Conservation (phyloP, 1,284 basidiomycete genomes). For the Puccinia horiana region DNA sequence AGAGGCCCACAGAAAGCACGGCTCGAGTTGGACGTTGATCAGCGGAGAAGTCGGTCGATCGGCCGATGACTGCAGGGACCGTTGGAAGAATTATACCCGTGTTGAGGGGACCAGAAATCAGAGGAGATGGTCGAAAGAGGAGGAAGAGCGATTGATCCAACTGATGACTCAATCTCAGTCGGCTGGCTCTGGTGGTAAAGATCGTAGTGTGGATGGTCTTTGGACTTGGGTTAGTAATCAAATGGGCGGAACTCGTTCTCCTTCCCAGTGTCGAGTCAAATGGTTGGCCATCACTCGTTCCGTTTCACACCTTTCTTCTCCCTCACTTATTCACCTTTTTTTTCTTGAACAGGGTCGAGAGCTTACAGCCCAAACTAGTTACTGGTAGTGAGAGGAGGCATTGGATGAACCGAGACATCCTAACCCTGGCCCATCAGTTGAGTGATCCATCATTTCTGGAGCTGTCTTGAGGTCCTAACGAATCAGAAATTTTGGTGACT, state of each 20-base stretch:
- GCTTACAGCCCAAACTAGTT: constrained; percentile 70
- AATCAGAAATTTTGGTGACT: background rate
- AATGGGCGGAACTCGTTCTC: constrained; percentile 72
- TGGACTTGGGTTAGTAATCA: constrained; percentile 73
- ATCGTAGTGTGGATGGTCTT: constrained; percentile 74
- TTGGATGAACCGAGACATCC: constrained; percentile 74
- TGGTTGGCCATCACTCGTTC: constrained; percentile 63
- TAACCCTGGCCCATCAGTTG: constrained; percentile 76
- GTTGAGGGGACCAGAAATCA: constrained; percentile 65
- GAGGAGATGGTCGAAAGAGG: constrained; percentile 71
- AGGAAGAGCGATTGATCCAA: constrained; percentile 69
- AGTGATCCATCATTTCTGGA: constrained; percentile 57
- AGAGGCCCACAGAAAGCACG: constrained; percentile 69
- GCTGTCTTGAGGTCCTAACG: too few species aligned
- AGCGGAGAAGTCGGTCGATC: constrained; percentile 69
- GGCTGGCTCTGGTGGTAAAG: constrained; percentile 63
- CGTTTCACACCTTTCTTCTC: background rate
- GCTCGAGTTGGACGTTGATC: constrained; percentile 77
- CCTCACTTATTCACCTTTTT: constrained; percentile 29
- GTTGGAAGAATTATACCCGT: constrained; percentile 75
- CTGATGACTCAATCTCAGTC: constrained; percentile 65
- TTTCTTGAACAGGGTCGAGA: constrained; percentile 67
- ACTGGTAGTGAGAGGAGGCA: constrained; percentile 68
- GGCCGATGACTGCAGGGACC: constrained; percentile 76
- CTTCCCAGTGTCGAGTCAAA: constrained; percentile 80